Conservation (phyloP, 441 rosid species). For the Eutrema salsugineum region DNA sequence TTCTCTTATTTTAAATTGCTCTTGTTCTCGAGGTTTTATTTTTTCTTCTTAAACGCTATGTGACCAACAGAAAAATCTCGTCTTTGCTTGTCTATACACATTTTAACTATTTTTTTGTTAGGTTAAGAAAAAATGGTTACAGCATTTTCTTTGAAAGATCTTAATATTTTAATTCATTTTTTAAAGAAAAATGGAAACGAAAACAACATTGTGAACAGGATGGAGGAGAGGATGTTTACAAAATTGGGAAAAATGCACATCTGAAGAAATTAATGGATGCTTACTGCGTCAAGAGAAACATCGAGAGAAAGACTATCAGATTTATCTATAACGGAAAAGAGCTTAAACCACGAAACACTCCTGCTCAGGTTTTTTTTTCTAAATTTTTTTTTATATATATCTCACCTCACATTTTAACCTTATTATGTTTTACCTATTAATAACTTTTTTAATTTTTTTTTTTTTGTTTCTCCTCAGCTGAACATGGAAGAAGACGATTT, state of each 20-base stretch:
- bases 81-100: background rate
- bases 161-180: too few species aligned
- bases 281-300: conserved; percentile 12
- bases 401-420: background rate
- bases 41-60: too few species aligned
- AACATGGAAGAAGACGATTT: conserved; percentile 16
- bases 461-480: background rate
- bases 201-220: background rate
- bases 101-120: background rate
- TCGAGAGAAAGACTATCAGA: background rate
- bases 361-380: conserved; percentile 15
- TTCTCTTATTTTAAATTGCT: too few species aligned
- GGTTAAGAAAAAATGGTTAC: background rate
- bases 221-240: conserved; percentile 20
- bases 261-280: conserved; percentile 18
- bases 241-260: background rate
- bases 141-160: background rate
- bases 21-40: too few species aligned
- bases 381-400: too few species aligned
- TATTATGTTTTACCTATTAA: background rate
- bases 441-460: background rate
- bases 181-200: background rate
- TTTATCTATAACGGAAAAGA: background rate
- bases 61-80: background rate
- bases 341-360: conserved; percentile 16